Conservation (phyloP, 2,329 filamentous ascomycete genomes). For the Xylaria sp. region DNA sequence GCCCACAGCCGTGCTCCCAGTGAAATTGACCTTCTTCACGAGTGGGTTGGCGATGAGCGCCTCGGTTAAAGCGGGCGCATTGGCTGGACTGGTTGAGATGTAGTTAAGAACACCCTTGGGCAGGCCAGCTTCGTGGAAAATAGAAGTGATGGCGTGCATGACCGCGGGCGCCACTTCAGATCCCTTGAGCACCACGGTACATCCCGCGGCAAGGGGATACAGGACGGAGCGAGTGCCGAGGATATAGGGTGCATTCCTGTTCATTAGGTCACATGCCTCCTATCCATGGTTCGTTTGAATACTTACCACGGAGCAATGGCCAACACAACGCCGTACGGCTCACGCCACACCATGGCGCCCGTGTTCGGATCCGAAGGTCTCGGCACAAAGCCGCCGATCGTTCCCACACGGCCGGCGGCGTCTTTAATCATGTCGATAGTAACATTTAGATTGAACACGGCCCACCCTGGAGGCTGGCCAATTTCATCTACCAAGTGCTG, state of each 20-base stretch:
- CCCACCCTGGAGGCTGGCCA: conserved; percentile 54
- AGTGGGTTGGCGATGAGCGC: conserved; percentile 69
- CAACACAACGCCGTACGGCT: conserved; percentile 82
- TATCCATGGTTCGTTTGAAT: neutral
- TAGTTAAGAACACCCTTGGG: conserved; percentile 73
- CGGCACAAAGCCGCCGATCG: conserved; percentile 52
- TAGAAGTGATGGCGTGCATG: conserved; percentile 66
- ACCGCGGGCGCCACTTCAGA: conserved; percentile 68
- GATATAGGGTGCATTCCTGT: conserved; percentile 58
- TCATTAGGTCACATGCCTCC: conserved; percentile 6
- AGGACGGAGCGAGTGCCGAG: conserved; percentile 58
- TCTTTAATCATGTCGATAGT: conserved; percentile 55
- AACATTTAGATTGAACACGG: conserved; percentile 54
- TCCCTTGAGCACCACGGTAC: conserved; percentile 72
- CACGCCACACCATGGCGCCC: conserved; percentile 74
- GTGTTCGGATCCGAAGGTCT: conserved; percentile 57
- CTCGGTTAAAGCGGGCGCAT: conserved; percentile 69
- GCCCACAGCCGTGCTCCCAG: conserved; percentile 73
- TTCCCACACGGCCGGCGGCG: conserved; percentile 55
- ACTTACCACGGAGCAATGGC: conserved; percentile 83
- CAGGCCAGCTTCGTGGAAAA: conserved; percentile 72
- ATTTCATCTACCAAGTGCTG: conserved; percentile 67
- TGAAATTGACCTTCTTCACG: conserved; percentile 77
- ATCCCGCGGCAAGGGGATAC: conserved; percentile 72
- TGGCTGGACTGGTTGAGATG: conserved; percentile 66